Evolutionary conservation across 2,329 filamentous ascomycete species (phyloP).

Genomic region (Fusarium agapanthi): DNA sequence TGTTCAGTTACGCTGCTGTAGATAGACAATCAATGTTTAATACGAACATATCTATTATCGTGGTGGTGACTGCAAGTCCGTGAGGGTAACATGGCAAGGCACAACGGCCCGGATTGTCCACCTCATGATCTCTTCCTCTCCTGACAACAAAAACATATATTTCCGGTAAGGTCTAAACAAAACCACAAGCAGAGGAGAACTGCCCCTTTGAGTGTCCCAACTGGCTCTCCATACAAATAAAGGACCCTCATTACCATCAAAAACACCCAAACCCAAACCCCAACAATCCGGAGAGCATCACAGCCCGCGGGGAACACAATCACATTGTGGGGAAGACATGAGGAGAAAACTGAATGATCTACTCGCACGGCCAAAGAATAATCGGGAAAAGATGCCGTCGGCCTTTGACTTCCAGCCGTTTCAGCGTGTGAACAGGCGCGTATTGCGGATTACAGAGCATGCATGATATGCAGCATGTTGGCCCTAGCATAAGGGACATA

Average conservation of each 20-base stretch:
- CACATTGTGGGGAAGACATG: constrained; percentile 1
- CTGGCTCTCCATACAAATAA: background rate
- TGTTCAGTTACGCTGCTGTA: background rate
- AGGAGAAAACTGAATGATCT: background rate
- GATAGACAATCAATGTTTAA: background rate
- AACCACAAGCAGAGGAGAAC: background rate
- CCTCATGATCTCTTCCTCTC: constrained; percentile 11
- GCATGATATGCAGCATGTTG: background rate
- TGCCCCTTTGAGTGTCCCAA: background rate
- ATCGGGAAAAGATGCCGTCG: background rate
- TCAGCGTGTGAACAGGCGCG: background rate
- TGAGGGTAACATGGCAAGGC: background rate
- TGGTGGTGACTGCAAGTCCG: background rate
- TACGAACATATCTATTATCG: background rate
- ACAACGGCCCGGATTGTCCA: constrained; percentile 2
- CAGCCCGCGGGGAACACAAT: background rate
- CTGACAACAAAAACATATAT: constrained; percentile 2
- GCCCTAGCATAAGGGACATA: background rate
- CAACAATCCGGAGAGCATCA: background rate
- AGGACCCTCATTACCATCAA: background rate
- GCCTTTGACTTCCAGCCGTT: constrained; percentile 14
- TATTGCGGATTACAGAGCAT: constrained; percentile 5
- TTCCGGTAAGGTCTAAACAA: background rate
- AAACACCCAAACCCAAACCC: background rate
- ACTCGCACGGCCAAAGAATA: background rate